Percentiles rank a stretch among this genome's conserved stretches.
Evolutionary conservation across 108 stramenopile genomes (phyloP).

Genomic region (Pseudonitzschia multiseries): DNA sequence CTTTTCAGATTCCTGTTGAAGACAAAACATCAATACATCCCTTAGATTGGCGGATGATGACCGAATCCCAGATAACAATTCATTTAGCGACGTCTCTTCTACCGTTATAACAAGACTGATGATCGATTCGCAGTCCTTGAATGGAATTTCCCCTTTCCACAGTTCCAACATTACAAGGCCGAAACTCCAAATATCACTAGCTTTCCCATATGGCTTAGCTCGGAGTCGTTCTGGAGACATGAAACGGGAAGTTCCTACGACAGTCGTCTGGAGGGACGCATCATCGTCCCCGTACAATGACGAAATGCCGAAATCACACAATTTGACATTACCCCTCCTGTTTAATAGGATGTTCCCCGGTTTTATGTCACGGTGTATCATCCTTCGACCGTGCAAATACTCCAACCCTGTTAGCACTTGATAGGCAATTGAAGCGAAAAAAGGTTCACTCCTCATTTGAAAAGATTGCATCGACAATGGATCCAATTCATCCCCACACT

Average conservation of each 20-base stretch:
- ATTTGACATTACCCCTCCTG: constrained; percentile 72
- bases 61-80: constrained; percentile 27
- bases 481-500: background rate
- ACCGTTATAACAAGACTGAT: constrained; percentile 58
- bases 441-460: constrained; percentile 7
- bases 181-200: constrained; percentile 90
- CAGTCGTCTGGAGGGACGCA: constrained; percentile 61
- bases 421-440: constrained; percentile 66
- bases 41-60: constrained; percentile 4
- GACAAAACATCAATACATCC: constrained; percentile 50
- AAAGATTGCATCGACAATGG: background rate
- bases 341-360: constrained; percentile 86
- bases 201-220: constrained; percentile 65
- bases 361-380: constrained; percentile 92
- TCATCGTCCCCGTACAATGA: constrained; percentile 35
- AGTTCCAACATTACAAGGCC: constrained; percentile 83
- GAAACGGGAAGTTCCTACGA: constrained; percentile 82
- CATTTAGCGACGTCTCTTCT: constrained; percentile 51
- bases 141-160: constrained; percentile 55
- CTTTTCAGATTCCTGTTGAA: constrained; percentile 39
- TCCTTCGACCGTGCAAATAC: constrained; percentile 80
- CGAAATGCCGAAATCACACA: constrained; percentile 92
- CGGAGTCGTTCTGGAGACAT: constrained; percentile 90
- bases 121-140: constrained; percentile 53
- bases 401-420: constrained; percentile 86